phyloP scores from a whole-genome alignment of 2,329 filamentous ascomycete genomes.

The Hymenoscyphus linearis region DNA sequence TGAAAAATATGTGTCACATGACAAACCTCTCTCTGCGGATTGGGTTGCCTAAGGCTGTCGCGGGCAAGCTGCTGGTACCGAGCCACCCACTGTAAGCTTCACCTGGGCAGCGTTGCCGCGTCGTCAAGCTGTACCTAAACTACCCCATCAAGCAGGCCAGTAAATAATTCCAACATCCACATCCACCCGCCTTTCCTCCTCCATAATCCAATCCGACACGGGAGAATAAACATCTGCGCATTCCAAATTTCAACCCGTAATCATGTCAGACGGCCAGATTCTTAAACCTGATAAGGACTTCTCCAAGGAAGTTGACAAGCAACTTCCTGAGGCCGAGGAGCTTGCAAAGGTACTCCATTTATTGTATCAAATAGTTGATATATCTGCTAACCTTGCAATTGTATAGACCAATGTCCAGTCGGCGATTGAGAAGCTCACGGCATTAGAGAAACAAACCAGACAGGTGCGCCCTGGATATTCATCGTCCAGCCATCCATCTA shows the following conservation, averaged over 20 bases:
- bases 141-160: neutral
- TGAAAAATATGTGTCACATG: too few relatives aligned
- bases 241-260: neutral
- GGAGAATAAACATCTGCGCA: neutral
- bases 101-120: neutral
- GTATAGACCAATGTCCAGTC: conserved; percentile 68
- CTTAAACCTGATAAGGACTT: conserved; percentile 88
- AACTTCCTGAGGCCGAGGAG: conserved; percentile 84
- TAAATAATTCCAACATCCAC: neutral
- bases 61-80: neutral
- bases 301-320: conserved; percentile 89
- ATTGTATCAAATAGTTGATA: neutral
- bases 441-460: conserved; percentile 92
- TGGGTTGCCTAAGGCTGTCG: too few relatives aligned
- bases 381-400: conserved; percentile 22
- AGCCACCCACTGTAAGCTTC: neutral
- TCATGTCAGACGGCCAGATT: conserved; percentile 33
- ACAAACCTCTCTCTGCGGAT: too few relatives aligned
- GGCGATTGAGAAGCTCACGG: conserved; percentile 88
- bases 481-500: conserved; percentile 4
- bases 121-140: neutral
- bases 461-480: conserved; percentile 55
- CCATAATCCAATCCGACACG: neutral
- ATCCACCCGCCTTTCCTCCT: neutral
- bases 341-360: conserved; percentile 66